Evolutionary conservation across 2,329 filamentous ascomycete species (phyloP), one percentile per base, ranked within the genome.

Genomic region (Cladophialophora carrionii): DNA sequence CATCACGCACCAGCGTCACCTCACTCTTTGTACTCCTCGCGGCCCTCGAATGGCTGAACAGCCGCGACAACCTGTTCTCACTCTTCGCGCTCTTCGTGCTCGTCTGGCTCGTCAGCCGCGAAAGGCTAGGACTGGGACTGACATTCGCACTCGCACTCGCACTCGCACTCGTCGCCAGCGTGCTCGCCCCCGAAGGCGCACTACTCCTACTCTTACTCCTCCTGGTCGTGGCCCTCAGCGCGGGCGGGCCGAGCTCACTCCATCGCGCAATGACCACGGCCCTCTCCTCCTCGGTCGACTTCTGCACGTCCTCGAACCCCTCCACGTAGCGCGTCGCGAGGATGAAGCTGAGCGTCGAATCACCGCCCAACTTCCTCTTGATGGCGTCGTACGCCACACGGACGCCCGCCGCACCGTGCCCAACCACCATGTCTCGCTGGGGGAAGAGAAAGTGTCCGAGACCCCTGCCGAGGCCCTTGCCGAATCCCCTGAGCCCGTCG

Each of bases 361-460:
- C 71, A 20, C 63, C 57, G 29, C 68, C 71, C 59, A 73, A 56
- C 2, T 53, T 57, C 61, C 72, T 71, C 53, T 65, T 71, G 48
- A 74, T 69, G 7, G 62, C 48, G 10, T 74, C 63, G 63, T 72
- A 73, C 3, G 72, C 37, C 3, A 64, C 70, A n/a, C 71, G 67
- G 4, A 73, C 22, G 6, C 71, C 70, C 56, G 70, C 73, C 9
- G 53, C 31, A 17, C 57, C 70, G 22, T 70, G 70, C n/a, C 57
- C 56, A 24, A 63, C 10, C 4, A 57, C 49, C n/a, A 62, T 12
- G 9, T 52, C 61, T 9, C 66, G 54, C 41, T 37, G 89, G 73
- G 95, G 96, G 22, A 94, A 78, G 1, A 95, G 81, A 1, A 95
- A 75, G 0, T 92, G 92, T 2, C 90, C 72, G 29, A 75, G 66